Evolutionary conservation across 805 yeast genomes (phyloP), one percentile per base, ranked within the genome.

Genomic region (Wickerhamomyces queroliae): DNA sequence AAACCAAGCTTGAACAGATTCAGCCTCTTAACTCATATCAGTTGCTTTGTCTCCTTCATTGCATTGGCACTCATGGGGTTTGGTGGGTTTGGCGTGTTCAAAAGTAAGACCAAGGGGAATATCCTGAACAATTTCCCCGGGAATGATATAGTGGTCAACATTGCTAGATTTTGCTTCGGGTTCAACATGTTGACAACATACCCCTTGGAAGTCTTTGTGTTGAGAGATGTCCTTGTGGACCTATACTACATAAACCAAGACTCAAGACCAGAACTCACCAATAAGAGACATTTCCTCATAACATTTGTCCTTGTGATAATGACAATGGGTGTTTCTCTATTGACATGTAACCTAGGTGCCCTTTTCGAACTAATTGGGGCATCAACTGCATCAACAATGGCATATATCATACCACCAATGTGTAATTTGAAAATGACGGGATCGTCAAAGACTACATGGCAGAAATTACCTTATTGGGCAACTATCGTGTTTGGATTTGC

Each of bases 81-180:
- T 12, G 76, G 81, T 17, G 97, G 98, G 0, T 78, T 81, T 43
- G 53, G 83, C 18, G 78, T 78, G 34, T 90, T 91, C 62, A 84
- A 84, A 27, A 78, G 78, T 44, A 70, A 73, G 33, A 87, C 95
- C 1, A 83, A 83, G 56, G 97, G 97, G 7, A 91, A 90, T 53
- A 73, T 91, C 24, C 66, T 90, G 41, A 91, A 91, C 63, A 91
- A 90, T 59, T 91, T 91, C 60, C 84, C 87, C 6, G 69, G 77
- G 35, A 73, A 76, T 54, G 95, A 89, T 54, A 61, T 71, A 46
- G 68, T 83, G 61, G 85, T 85, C 35, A 91, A 90, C 51, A 66
- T 91, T 27, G 97, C 98, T 0, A 71, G 98, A 39, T 75, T 90
- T 46, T 86, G 96, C 50, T 89, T 89, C 58, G 96, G 96, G 0